Conservation (phyloP, 106 monocot species). For the Triglochin maritima region DNA sequence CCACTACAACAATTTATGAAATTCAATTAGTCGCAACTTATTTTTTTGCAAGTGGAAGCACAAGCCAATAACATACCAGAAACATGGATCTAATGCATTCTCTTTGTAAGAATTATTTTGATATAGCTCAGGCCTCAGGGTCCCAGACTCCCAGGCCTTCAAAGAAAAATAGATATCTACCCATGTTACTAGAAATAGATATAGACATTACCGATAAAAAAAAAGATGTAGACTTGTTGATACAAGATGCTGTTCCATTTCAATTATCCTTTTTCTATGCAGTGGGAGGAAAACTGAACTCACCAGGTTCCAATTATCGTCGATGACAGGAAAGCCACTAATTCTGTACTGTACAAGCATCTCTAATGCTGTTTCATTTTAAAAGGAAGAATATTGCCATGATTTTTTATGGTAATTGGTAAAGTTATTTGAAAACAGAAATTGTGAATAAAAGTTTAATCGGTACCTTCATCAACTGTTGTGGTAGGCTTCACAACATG, state of each 20-base stretch:
- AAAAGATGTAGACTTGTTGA: background rate
- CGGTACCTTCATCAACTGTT: slow-evolving; percentile 13
- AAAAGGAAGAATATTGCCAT: background rate
- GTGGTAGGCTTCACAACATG: slow-evolving; percentile 20
- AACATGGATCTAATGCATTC: no score
- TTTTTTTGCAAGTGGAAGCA: no score
- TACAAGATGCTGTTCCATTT: background rate
- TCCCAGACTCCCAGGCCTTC: no score
- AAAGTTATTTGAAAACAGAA: background rate
- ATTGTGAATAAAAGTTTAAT: background rate
- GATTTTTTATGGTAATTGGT: background rate
- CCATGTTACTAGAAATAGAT: no score
- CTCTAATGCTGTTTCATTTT: slow-evolving; percentile 12
- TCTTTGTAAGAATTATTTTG: no score
- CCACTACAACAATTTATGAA: no score
- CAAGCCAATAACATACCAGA: no score
- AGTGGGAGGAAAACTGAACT: background rate
- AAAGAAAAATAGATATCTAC: no score
- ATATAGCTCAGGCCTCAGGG: no score
- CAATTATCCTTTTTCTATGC: background rate
- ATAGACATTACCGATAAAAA: background rate
- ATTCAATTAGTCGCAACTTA: no score
- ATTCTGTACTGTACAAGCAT: slow-evolving; percentile 16
- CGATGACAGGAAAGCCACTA: slow-evolving; percentile 20
- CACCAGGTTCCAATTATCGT: slow-evolving; percentile 20